Conservation (phyloP, 2,329 filamentous ascomycete species). For the Ophiostoma quercus region DNA sequence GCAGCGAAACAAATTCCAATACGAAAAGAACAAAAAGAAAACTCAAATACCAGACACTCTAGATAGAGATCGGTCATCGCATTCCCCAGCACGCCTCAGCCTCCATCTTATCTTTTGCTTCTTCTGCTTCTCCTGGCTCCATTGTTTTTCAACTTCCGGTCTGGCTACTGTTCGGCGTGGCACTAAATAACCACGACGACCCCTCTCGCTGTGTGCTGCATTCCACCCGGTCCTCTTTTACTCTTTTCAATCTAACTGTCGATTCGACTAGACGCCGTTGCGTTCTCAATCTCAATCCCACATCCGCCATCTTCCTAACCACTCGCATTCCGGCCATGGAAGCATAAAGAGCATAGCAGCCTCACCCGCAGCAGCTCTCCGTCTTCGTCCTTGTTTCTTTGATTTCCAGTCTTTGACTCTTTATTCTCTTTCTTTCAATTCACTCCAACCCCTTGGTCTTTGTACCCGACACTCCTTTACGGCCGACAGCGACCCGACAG, state of each 20-base stretch:
- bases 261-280: not conserved
- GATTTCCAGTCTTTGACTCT: not conserved
- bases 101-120: not conserved
- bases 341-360: conserved; percentile 20
- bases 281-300: too few relatives aligned
- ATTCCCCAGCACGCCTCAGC: not conserved
- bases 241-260: conserved; percentile 1
- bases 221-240: conserved; percentile 6
- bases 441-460: not conserved
- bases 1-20: conserved; percentile 7
- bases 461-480: conserved; percentile 19
- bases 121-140: not conserved
- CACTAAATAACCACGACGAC: conserved; percentile 14
- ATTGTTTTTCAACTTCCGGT: conserved; percentile 11
- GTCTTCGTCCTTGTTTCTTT: not conserved
- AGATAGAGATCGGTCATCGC: not conserved
- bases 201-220: conserved; percentile 5
- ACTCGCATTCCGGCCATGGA: conserved; percentile 15
- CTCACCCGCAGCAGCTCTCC: conserved; percentile 8
- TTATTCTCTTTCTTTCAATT: not conserved
- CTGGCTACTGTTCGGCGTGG: conserved; percentile 6
- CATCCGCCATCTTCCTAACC: not conserved
- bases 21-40: not conserved
- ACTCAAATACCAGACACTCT: not conserved
- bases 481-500: not conserved